Conservation (phyloP, 1,284 basidiomycete genomes). For the Ganoderma resinaceum region DNA sequence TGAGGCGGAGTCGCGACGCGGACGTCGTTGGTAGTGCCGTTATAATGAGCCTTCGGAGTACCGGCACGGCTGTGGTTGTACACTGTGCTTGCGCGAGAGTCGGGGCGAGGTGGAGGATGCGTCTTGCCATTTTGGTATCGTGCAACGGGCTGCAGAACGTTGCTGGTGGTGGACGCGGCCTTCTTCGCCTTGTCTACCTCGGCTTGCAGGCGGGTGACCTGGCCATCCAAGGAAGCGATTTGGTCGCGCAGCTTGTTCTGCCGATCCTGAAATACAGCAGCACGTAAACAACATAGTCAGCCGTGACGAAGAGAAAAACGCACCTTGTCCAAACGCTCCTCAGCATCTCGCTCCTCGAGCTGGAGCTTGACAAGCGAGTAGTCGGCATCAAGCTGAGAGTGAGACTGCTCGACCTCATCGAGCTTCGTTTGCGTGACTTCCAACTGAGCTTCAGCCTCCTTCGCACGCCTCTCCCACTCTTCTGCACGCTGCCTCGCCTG, state of each 20-base stretch:
- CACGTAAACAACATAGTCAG: not conserved
- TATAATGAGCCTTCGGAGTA: constrained; percentile 46
- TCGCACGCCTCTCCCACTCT: constrained; percentile 83
- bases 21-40: constrained; percentile 36
- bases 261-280: constrained; percentile 59
- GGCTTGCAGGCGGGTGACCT: constrained; percentile 61
- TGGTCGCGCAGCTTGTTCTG: constrained; percentile 74
- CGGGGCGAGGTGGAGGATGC: constrained; percentile 61
- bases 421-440: constrained; percentile 63
- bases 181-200: constrained; percentile 64
- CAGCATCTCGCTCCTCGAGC: constrained; percentile 76
- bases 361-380: constrained; percentile 69
- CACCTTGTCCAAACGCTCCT: constrained; percentile 71
- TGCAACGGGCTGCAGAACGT: constrained; percentile 24
- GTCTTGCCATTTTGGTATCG: constrained; percentile 39
- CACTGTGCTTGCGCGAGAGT: constrained; percentile 72
- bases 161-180: constrained; percentile 22
- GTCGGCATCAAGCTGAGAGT: constrained; percentile 72
- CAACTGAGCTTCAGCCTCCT: constrained; percentile 69
- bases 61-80: constrained; percentile 51
- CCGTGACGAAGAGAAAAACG: constrained; percentile 17
- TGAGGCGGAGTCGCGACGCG: constrained; percentile 57
- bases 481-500: constrained; percentile 77
- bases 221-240: constrained; percentile 66
- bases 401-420: constrained; percentile 70